Evolutionary conservation across 1,284 basidiomycete genomes (phyloP).

Genomic region (Chondrostereum purpureum): DNA sequence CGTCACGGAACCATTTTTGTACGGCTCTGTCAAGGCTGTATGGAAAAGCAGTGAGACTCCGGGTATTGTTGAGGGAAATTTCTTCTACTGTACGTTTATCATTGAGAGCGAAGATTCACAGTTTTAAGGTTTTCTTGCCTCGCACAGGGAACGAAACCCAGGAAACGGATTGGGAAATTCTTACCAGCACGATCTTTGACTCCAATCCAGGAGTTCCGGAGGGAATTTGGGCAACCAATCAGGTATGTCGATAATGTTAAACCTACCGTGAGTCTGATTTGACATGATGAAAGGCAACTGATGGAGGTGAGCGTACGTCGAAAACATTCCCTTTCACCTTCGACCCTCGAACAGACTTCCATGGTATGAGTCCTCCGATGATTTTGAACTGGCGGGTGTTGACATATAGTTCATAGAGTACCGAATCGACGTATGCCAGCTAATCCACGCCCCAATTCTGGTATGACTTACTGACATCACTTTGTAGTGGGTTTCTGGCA

Average conservation of each 20-base stretch:
- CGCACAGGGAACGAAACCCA: slow-evolving; percentile 22
- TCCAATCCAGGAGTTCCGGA: slow-evolving; percentile 20
- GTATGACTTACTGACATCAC: neutral
- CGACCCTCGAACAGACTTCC: slow-evolving; percentile 24
- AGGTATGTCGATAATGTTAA: no score
- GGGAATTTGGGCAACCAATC: slow-evolving; percentile 31
- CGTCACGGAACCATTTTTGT: slow-evolving; percentile 21
- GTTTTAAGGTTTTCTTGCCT: slow-evolving; percentile 1
- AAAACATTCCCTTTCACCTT: slow-evolving; percentile 23
- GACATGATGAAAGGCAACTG: no score
- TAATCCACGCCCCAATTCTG: neutral
- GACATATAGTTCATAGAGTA: no score
- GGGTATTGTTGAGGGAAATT: slow-evolving; percentile 29
- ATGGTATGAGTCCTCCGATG: slow-evolving; percentile 25
- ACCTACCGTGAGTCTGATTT: no score
- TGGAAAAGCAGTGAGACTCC: slow-evolving; percentile 22
- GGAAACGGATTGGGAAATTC: slow-evolving; percentile 27
- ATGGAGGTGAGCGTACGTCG: slow-evolving; percentile 16
- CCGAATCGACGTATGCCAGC: slow-evolving; percentile 24
- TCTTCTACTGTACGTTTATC: slow-evolving; percentile 24
- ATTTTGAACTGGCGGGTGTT: no score
- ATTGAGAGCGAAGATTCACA: neutral
- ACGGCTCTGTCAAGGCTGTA: slow-evolving; percentile 26
- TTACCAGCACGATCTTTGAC: slow-evolving; percentile 24
- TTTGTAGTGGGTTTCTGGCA: slow-evolving; percentile 22